phyloP scores from a whole-genome alignment of 371 early-diverging fungal genomes.

The Apophysomyces ossiformis region DNA sequence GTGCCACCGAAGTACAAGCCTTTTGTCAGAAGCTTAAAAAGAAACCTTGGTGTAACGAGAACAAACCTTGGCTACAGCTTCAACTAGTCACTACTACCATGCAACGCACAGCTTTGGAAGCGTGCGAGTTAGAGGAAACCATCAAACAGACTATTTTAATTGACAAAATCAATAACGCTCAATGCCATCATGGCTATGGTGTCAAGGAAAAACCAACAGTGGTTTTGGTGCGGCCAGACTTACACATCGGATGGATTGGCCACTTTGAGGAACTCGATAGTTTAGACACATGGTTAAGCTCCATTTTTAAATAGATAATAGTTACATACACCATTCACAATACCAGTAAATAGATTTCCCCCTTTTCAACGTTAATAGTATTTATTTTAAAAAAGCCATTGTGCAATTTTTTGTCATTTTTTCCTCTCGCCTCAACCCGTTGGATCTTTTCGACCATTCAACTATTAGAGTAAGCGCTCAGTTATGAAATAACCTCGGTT shows the following conservation, averaged over 20 bases:
- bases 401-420: too few relatives aligned
- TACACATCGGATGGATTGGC: conserved; percentile 4
- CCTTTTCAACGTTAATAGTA: too few relatives aligned
- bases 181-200: conserved; percentile 13
- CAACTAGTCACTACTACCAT: conserved; percentile 9
- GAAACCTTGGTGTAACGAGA: background rate
- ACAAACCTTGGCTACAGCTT: background rate
- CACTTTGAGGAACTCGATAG: background rate
- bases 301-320: background rate
- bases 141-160: conserved; percentile 8
- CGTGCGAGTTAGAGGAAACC: conserved; percentile 3
- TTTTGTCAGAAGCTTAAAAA: conserved; percentile 8
- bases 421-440: too few relatives aligned
- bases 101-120: background rate
- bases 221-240: background rate
- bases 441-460: too few relatives aligned
- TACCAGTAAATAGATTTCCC: too few relatives aligned
- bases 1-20: background rate
- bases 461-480: too few relatives aligned
- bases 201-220: conserved; percentile 1
- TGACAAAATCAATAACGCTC: conserved; percentile 15
- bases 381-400: too few relatives aligned
- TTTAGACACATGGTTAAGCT: conserved; percentile 1
- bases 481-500: too few relatives aligned
- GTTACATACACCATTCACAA: too few relatives aligned